phyloP scores from a whole-genome alignment of 768 basidiomycete genomes.

The Mycena rosella region DNA sequence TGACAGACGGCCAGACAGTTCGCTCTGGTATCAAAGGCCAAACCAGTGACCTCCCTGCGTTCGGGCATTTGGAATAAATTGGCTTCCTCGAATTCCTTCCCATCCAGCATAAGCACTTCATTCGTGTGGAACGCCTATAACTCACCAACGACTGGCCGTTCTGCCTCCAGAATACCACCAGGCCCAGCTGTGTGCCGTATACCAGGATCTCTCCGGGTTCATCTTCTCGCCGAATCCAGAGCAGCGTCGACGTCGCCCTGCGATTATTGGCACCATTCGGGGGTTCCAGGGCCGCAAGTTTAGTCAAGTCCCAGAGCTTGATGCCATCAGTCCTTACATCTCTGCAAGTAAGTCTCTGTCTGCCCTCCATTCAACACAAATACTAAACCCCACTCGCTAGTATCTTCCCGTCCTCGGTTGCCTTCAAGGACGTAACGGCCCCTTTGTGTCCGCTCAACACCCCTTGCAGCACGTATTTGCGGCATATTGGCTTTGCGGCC shows the following conservation, averaged over 20 bases:
- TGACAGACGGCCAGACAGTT: slow-evolving; percentile 35
- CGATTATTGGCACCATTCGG: background rate
- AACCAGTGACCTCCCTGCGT: slow-evolving; percentile 31
- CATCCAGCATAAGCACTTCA: background rate
- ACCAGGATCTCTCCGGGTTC: slow-evolving; percentile 3
- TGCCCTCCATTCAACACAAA: too few relatives aligned
- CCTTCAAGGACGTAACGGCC: background rate
- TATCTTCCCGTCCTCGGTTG: slow-evolving; percentile 17
- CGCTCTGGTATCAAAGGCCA: slow-evolving; percentile 33
- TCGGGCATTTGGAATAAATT: slow-evolving; percentile 12
- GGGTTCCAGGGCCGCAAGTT: background rate
- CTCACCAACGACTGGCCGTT: background rate
- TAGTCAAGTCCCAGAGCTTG: slow-evolving; percentile 4
- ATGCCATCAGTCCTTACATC: slow-evolving; percentile 13
- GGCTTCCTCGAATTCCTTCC: slow-evolving; percentile 27
- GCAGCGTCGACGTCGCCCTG: slow-evolving; percentile 4
- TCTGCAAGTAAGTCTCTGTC: background rate
- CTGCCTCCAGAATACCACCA: background rate
- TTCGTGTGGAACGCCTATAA: background rate
- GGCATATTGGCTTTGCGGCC: too few relatives aligned
- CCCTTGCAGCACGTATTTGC: background rate
- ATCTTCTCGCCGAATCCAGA: slow-evolving; percentile 9
- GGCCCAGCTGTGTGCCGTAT: background rate
- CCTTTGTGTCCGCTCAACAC: slow-evolving; percentile 3
- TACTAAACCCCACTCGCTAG: slow-evolving; percentile 21